Evolutionary conservation across 1,284 basidiomycete species (phyloP).

Genomic region (Paramarasmius palmivorus): DNA sequence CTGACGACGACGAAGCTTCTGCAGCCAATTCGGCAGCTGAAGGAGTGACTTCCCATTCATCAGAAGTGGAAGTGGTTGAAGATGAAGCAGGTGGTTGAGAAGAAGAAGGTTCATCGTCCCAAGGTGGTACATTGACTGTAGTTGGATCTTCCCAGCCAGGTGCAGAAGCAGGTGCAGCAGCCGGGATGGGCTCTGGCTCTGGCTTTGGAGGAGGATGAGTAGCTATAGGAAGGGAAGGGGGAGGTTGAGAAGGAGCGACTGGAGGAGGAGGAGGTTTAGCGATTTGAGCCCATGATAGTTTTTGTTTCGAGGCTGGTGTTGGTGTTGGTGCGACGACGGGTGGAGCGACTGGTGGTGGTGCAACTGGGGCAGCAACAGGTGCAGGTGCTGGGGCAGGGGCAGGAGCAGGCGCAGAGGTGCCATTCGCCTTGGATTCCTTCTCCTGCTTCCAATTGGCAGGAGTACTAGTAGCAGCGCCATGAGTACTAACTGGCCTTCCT

Average conservation of each 20-base stretch:
- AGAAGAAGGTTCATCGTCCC: conserved; percentile 69
- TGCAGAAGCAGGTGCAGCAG: conserved; percentile 23
- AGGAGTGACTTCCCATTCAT: conserved; percentile 1
- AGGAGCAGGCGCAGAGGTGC: conserved; percentile 22
- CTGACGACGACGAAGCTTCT: conserved; percentile 22
- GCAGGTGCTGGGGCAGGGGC: conserved; percentile 17
- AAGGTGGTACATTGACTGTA: conserved; percentile 66
- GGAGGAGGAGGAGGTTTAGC: conserved; percentile 9
- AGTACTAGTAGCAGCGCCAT: conserved; percentile 22
- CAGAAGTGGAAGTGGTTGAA: conserved; percentile 16
- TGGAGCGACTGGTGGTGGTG: neutral
- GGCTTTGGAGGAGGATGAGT: neutral
- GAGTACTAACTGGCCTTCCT: conserved; percentile 7
- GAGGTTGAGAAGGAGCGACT: conserved; percentile 15
- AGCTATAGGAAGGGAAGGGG: conserved; percentile 18
- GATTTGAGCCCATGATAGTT: conserved; percentile 3
- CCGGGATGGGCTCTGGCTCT: conserved; percentile 10
- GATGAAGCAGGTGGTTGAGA: conserved; percentile 21
- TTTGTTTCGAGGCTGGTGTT: conserved; percentile 27
- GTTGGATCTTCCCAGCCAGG: conserved; percentile 73
- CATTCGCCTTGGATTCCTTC: conserved; percentile 3
- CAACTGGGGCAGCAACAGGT: conserved; percentile 23
- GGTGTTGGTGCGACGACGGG: neutral
- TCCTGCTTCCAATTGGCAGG: conserved; percentile 10
- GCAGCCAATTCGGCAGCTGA: neutral